phyloP scores from a whole-genome alignment of 331 rosid genomes.

The Malus hybrid region DNA sequence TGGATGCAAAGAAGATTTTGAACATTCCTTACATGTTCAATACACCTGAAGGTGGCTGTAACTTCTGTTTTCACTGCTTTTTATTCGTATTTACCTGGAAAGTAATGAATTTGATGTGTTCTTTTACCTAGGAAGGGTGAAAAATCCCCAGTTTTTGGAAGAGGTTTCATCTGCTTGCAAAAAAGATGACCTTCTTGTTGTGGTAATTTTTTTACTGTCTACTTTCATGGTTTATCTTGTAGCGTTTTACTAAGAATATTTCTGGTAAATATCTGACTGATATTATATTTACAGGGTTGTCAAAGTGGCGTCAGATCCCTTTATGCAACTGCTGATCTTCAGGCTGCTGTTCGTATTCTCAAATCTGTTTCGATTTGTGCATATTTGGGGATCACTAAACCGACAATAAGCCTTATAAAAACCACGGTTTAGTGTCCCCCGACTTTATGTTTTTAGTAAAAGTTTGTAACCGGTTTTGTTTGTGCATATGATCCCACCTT shows the following conservation, averaged over 20 bases:
- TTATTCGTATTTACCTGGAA: background rate
- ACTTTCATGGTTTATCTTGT: background rate
- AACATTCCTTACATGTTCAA: conserved; percentile 73
- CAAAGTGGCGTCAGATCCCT: conserved; percentile 69
- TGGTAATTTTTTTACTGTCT: conserved; percentile 36
- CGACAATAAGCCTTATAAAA: background rate
- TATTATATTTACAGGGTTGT: conserved; percentile 48
- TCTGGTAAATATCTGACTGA: background rate
- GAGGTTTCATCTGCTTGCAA: conserved; percentile 46
- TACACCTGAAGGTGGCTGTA: conserved; percentile 45
- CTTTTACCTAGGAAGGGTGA: conserved; percentile 44
- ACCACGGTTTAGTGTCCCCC: background rate
- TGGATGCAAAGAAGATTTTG: conserved; percentile 43
- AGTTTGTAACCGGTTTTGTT: background rate
- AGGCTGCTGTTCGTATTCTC: conserved; percentile 42
- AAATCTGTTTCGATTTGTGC: background rate
- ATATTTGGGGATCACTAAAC: background rate
- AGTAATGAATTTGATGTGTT: background rate
- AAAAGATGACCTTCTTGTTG: conserved; percentile 60
- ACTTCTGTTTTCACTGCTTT: background rate
- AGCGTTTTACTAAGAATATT: background rate
- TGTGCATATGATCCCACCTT: background rate
- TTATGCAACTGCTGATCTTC: conserved; percentile 55
- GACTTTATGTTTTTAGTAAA: too few species aligned
- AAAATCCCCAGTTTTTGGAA: conserved; percentile 54